Percentiles rank a stretch among this genome's conserved stretches.
Evolutionary conservation across 257 asterid species (phyloP).

Genomic region (Coffea eugenioides): DNA sequence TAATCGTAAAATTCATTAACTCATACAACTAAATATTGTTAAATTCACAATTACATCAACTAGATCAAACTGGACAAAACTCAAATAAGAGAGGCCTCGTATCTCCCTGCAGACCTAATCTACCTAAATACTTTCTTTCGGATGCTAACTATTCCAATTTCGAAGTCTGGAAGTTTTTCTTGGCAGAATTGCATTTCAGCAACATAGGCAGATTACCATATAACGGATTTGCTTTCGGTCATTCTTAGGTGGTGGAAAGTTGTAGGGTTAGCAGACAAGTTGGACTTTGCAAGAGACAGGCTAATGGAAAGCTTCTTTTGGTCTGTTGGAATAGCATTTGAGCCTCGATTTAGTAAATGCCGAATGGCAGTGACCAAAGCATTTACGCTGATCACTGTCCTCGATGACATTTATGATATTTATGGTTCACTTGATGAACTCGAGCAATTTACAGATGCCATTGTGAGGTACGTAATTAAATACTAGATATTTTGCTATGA

Average conservation of each 20-base stretch:
- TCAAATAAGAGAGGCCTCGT: too few species aligned
- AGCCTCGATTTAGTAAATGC: conserved; percentile 13
- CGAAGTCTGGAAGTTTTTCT: too few species aligned
- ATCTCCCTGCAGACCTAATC: too few species aligned
- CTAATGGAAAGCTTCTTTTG: conserved; percentile 27
- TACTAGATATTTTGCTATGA: neutral
- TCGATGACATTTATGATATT: conserved; percentile 19
- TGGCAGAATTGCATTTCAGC: too few species aligned
- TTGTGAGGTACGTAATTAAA: neutral
- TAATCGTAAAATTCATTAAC: too few species aligned
- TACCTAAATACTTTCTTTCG: too few species aligned
- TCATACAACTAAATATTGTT: too few species aligned
- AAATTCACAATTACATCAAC: too few species aligned
- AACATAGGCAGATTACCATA: too few species aligned
- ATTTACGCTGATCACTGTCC: neutral
- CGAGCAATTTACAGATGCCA: conserved; percentile 11
- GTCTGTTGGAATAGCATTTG: conserved; percentile 25
- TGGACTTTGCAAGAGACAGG: conserved; percentile 30
- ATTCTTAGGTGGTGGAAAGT: conserved; percentile 29
- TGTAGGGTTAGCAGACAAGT: conserved; percentile 26
- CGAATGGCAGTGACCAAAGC: conserved; percentile 9
- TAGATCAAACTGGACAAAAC: too few species aligned
- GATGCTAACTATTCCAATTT: too few species aligned
- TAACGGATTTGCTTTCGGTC: neutral
- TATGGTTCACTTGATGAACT: conserved; percentile 20